A percentile compares a stretch with the other conserved stretches of the same genome.
phyloP scores from a whole-genome alignment of 2,329 filamentous ascomycete genomes.

The Fonsecaea pugnacius region DNA sequence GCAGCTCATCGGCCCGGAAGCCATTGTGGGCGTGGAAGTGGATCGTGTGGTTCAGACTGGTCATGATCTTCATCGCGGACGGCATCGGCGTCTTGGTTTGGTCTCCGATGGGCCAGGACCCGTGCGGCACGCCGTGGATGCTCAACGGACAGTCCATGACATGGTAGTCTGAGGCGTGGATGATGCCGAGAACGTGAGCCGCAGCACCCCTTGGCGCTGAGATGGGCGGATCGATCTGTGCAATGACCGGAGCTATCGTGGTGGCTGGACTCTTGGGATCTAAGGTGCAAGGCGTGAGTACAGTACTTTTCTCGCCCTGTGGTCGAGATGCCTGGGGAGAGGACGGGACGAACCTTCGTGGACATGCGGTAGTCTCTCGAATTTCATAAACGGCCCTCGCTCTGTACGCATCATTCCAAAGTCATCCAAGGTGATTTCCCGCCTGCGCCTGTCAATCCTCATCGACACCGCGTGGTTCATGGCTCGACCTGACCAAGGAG shows the following conservation, averaged over 20 bases:
- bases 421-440: conserved; percentile 35
- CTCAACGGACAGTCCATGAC: conserved; percentile 34
- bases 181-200: conserved; percentile 33
- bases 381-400: conserved; percentile 36
- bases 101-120: conserved; percentile 31
- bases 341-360: conserved; percentile 19
- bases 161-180: conserved; percentile 36
- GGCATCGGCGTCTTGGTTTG: conserved; percentile 18
- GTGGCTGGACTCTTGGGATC: conserved; percentile 23
- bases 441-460: conserved; percentile 17
- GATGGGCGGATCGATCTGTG: conserved; percentile 33
- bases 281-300: background rate
- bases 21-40: conserved; percentile 35
- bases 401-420: conserved; percentile 25
- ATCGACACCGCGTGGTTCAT: conserved; percentile 31
- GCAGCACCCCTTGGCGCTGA: conserved; percentile 21
- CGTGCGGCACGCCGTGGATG: conserved; percentile 27
- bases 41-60: conserved; percentile 37
- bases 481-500: conserved; percentile 30
- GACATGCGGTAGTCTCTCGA: conserved; percentile 34
- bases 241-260: conserved; percentile 31
- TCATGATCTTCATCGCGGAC: conserved; percentile 33
- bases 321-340: background rate
- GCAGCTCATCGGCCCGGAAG: conserved; percentile 35
- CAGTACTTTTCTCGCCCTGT: background rate